Base-by-base conservation (phyloP, 2,329 filamentous ascomycete genomes). In the Calonectria pteridis region DNA sequence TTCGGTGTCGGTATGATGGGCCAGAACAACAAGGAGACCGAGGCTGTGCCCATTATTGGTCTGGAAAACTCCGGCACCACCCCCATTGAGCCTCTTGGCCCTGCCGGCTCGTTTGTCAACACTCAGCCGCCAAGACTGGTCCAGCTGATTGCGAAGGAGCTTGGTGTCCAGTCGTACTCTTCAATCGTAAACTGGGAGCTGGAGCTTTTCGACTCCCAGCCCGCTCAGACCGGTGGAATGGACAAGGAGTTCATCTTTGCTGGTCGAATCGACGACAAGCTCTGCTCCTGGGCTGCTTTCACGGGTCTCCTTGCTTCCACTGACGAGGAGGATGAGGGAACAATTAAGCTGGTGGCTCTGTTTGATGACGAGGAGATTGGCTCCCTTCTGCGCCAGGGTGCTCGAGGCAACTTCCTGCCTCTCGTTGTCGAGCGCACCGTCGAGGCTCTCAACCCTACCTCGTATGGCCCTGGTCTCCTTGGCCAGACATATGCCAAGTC, bases 361-460 rank as follows among this genome's bases (percentile, higher is more conserved):
- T 98, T 98, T 81, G 97, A 98, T 82, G 94, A 98, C 81, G 97
- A 99, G 84, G 97, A 99, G 84, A 98, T 99, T 74, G 97, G 97
- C 74, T 97, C 94, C 31, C 89, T 95, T 11, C 91, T 98, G 65
- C 94, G 96, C 70, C 96, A 98, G 86, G 97, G 97, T 74, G 97
- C 97, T 7, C 90, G 91, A 67, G 93, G 94, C 70, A 98, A 98
- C 87, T 97, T 98, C 87, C 89, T 98, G 71, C 94, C 95, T 50
- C 89, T 90, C 46, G 91, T 93, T 29, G 90, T 98, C 72, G 94
- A 97, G 86, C 94, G 96, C 74, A 92, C 95, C 70, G 91, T 95
- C 69, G 95, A 97, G 83, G 88, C 88, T 4, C 85, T 92, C 66
- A 91, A 93, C 74, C 86, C 90, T 1, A 83, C 86, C 28, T 78